Percentiles rank a stretch among this genome's conserved stretches.
Evolutionary conservation across 768 basidiomycete genomes (phyloP).

Genomic region (Tulasnella sp.): DNA sequence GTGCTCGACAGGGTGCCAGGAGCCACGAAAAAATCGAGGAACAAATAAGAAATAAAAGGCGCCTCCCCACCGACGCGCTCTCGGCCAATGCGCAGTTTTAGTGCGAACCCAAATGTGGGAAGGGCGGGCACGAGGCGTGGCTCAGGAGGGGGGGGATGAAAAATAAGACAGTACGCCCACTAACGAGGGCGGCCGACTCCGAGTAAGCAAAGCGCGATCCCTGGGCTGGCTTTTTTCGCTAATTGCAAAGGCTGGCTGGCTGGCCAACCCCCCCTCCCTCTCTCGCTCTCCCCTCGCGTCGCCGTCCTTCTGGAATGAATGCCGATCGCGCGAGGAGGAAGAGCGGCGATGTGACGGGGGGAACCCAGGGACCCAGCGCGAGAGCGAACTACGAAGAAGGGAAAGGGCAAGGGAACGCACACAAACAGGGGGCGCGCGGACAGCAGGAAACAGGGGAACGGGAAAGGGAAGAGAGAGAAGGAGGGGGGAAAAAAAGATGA

Average conservation of each 20-base stretch:
- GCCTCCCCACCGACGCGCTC: background rate
- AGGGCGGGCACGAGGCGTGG: too few relatives aligned
- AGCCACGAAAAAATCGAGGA: background rate
- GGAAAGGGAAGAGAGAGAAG: background rate
- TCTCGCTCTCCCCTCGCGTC: background rate
- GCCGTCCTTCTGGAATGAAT: background rate
- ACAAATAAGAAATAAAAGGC: background rate
- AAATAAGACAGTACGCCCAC: background rate
- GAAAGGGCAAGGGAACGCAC: too few relatives aligned
- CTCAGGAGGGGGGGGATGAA: background rate
- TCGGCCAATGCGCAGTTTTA: too few relatives aligned
- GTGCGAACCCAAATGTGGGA: too few relatives aligned
- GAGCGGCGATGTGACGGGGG: slow-evolving; percentile 7
- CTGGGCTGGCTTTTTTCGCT: too few relatives aligned
- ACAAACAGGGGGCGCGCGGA: too few relatives aligned
- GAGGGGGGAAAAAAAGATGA: background rate
- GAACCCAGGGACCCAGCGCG: background rate
- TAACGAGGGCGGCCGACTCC: background rate
- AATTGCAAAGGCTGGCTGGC: too few relatives aligned
- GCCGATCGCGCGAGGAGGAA: background rate
- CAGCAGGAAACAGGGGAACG: background rate
- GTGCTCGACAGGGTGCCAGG: background rate
- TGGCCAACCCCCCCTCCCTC: too few relatives aligned
- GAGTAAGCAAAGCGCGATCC: background rate
- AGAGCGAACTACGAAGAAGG: background rate